These are phyloP conservation scores for Silene vulgaris DNA, from an alignment of 179 eudicot genomes.

Conservation along the genomic window DNA sequence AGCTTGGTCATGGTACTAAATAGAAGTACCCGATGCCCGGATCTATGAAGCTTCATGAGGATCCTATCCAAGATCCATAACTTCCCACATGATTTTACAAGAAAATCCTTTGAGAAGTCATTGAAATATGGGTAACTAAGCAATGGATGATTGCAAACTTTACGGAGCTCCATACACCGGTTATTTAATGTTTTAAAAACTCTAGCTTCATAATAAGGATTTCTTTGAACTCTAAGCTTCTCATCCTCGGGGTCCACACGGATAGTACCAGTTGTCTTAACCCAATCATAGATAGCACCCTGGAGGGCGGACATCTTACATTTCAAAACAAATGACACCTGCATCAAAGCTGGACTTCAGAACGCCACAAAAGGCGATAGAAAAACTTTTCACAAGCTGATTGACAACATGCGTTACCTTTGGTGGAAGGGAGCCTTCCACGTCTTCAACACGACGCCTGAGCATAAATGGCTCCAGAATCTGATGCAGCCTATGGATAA, in stretches of 20 bases:
- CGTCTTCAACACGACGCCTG: constrained; percentile 99
- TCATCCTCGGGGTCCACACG: constrained; percentile 98
- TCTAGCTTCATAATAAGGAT: constrained; percentile 70
- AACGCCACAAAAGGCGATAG: constrained; percentile 4
- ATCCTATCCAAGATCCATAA: constrained; percentile 86
- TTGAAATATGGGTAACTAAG: constrained; percentile 78
- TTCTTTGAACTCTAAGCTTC: constrained; percentile 55
- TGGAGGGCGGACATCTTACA: constrained; percentile 97
- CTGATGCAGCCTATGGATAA: constrained; percentile 96
- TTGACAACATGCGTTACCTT: constrained; percentile 49
- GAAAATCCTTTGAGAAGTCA: constrained; percentile 85
- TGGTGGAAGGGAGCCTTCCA: constrained; percentile 98
- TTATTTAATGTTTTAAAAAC: constrained; percentile 59
- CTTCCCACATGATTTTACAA: constrained; percentile 93
- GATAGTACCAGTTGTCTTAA: constrained; percentile 86
- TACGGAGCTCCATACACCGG: constrained; percentile 94
- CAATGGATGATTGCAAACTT: constrained; percentile 93
- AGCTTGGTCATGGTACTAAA: constrained; percentile 99
- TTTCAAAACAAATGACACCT: constrained; percentile 82
- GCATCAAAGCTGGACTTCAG: constrained; percentile 26
- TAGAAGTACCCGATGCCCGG: constrained; percentile 97
- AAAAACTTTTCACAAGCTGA: background rate
- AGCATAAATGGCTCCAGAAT: constrained; percentile 99
- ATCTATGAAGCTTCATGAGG: constrained; percentile 84
- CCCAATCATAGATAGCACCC: constrained; percentile 90